These are phyloP conservation scores for Paecilomyces variotii DNA, from an alignment of 2,329 filamentous ascomycete species.

Conservation along the genomic window DNA sequence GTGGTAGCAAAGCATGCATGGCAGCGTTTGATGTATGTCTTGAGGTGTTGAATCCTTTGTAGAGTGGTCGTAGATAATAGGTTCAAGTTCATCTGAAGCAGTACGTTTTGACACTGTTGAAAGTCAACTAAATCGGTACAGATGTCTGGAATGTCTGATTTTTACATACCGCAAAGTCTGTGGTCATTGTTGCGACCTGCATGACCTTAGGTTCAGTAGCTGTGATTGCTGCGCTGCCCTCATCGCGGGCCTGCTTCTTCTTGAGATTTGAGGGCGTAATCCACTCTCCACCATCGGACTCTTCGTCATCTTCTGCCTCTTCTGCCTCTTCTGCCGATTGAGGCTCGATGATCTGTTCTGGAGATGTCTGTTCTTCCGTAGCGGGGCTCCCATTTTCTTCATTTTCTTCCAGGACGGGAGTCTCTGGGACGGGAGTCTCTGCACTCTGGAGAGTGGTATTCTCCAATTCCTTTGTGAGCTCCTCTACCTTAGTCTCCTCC, in stretches of 20 bases:
- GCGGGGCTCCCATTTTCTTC: not conserved
- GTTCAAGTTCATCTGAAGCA: constrained; percentile 89
- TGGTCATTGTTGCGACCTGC: constrained; percentile 85
- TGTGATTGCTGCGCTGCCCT: constrained; percentile 40
- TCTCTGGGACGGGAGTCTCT: constrained; percentile 13
- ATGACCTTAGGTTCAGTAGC: constrained; percentile 56
- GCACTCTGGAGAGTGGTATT: constrained; percentile 19
- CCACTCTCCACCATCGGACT: constrained; percentile 59
- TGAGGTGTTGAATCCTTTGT: constrained; percentile 72
- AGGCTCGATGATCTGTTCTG: constrained; percentile 2
- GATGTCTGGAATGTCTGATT: not conserved
- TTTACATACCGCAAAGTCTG: constrained; percentile 76
- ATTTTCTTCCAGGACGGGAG: constrained; percentile 14
- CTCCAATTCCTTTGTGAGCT: constrained; percentile 21
- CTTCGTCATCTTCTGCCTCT: constrained; percentile 20
- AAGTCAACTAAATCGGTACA: not conserved
- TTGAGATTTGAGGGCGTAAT: constrained; percentile 91
- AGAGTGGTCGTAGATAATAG: constrained; percentile 67
- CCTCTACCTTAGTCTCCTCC: constrained; percentile 24
- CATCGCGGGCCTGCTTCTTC: constrained; percentile 67
- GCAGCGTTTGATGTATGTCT: constrained; percentile 84
- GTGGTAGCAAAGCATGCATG: constrained; percentile 85
- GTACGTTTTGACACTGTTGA: constrained; percentile 64
- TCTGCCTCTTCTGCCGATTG: constrained; percentile 16
- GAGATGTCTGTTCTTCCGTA: constrained; percentile 3